Percentiles rank a stretch among this genome's conserved stretches.
These are phyloP conservation scores for Pontederia crassipes DNA, from an alignment of 176 grass and related monocot species.

Conservation along the genomic window DNA sequence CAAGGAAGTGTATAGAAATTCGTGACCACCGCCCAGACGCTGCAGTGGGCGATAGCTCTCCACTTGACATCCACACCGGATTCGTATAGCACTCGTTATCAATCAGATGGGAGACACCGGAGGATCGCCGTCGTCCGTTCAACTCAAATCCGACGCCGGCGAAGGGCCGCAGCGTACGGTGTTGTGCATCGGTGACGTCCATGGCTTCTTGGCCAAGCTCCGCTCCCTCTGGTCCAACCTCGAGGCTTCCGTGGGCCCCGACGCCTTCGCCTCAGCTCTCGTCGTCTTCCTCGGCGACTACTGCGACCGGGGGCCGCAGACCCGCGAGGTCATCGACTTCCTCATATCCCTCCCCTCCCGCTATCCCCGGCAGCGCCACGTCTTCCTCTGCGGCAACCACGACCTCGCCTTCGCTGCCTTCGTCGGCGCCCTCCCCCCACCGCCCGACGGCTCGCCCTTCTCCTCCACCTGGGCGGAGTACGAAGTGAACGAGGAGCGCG, in stretches of 20 bases:
- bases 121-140: constrained; percentile 2
- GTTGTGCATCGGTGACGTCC: constrained; percentile 82
- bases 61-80: too few species aligned
- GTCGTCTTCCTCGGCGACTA: constrained; percentile 97
- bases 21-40: too few species aligned
- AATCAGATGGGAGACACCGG: too few species aligned
- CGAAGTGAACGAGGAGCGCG: constrained; percentile 47
- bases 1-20: too few species aligned
- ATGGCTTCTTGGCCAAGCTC: constrained; percentile 80
- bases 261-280: constrained; percentile 65
- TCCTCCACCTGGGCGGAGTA: constrained; percentile 70
- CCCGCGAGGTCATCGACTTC: constrained; percentile 54
- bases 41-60: too few species aligned
- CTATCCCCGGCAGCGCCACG: constrained; percentile 60
- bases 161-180: constrained; percentile 22
- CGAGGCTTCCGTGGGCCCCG: constrained; percentile 27
- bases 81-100: too few species aligned
- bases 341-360: constrained; percentile 46
- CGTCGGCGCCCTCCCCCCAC: constrained; percentile 61
- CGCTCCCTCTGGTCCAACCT: constrained; percentile 74
- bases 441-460: constrained; percentile 44
- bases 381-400: constrained; percentile 95
- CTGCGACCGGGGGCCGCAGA: constrained; percentile 64
- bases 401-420: constrained; percentile 86
- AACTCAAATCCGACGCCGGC: constrained; percentile 6